A percentile compares a stretch with the other conserved stretches of the same genome.
These are phyloP conservation scores for Plantago lanceolata DNA, from an alignment of 305 asterid genomes.

Conservation along the genomic window DNA sequence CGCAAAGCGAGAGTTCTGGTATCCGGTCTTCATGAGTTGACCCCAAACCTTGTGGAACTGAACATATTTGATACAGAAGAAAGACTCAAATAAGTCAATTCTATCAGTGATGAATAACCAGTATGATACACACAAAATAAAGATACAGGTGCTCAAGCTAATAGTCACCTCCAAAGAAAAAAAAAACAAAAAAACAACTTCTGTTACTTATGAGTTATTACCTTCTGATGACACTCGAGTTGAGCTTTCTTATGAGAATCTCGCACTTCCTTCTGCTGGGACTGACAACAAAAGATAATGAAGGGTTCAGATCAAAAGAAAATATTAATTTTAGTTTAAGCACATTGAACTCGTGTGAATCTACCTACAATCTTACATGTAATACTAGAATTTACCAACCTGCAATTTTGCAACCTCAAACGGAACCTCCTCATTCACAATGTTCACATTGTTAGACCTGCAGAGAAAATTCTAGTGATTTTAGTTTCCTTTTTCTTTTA, in stretches of 20 bases:
- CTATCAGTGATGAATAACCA: not conserved
- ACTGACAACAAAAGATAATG: slow-evolving; percentile 35
- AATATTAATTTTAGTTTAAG: not conserved
- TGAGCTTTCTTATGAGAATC: slow-evolving; percentile 65
- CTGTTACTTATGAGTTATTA: slow-evolving; percentile 23
- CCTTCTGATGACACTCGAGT: slow-evolving; percentile 73
- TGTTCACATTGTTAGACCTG: slow-evolving; percentile 53
- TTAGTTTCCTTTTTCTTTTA: not conserved
- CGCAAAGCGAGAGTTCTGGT: slow-evolving; percentile 95
- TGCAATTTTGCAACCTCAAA: slow-evolving; percentile 56
- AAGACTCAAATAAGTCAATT: not conserved
- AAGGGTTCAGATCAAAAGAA: not conserved
- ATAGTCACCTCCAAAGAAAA: not conserved
- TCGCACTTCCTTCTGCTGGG: slow-evolving; percentile 59
- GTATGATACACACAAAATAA: not conserved
- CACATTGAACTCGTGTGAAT: not conserved
- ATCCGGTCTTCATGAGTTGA: slow-evolving; percentile 95
- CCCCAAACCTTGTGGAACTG: slow-evolving; percentile 99
- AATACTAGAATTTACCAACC: slow-evolving; percentile 40
- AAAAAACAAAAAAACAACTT: too few relatives aligned
- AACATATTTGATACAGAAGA: slow-evolving; percentile 21
- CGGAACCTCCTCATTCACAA: slow-evolving; percentile 36
- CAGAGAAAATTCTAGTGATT: slow-evolving; percentile 19
- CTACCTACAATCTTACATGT: not conserved
- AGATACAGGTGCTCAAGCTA: not conserved